Evolutionary conservation across 257 asterid genomes (phyloP).

Genomic region (Euphrasia confusa): DNA sequence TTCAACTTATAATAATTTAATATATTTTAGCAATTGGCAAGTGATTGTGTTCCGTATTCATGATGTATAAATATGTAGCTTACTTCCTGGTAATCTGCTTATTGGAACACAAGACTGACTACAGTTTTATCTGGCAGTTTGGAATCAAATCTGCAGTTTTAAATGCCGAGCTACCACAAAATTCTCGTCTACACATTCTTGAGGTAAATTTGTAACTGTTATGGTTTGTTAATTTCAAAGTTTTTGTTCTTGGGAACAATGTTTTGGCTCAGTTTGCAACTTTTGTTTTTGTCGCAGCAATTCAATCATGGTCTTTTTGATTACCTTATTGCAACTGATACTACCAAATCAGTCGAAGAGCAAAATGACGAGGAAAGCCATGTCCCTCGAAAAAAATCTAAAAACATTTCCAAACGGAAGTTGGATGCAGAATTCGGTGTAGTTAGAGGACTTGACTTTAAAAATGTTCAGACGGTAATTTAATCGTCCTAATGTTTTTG

Average conservation of each 20-base stretch:
- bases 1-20: too few species aligned
- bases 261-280: conserved; percentile 18
- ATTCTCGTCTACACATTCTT: conserved; percentile 91
- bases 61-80: not conserved
- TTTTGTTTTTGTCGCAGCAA: conserved; percentile 42
- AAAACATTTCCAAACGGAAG: conserved; percentile 50
- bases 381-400: conserved; percentile 47
- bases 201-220: conserved; percentile 47
- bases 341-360: conserved; percentile 44
- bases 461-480: conserved; percentile 79
- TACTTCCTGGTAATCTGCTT: not conserved
- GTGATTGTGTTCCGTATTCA: not conserved
- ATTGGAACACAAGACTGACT: conserved; percentile 23
- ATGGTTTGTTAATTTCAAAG: conserved; percentile 18
- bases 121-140: conserved; percentile 52
- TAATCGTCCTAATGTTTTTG: not conserved
- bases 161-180: conserved; percentile 95
- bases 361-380: conserved; percentile 40
- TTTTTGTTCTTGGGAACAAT: conserved; percentile 11
- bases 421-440: conserved; percentile 91
- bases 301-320: conserved; percentile 96
- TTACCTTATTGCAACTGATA: conserved; percentile 86
- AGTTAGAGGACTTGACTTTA: conserved; percentile 96
- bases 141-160: conserved; percentile 87
- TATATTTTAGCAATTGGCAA: not conserved